Conservation (phyloP, 306 rosid species). For the Dicorynia guianensis region DNA sequence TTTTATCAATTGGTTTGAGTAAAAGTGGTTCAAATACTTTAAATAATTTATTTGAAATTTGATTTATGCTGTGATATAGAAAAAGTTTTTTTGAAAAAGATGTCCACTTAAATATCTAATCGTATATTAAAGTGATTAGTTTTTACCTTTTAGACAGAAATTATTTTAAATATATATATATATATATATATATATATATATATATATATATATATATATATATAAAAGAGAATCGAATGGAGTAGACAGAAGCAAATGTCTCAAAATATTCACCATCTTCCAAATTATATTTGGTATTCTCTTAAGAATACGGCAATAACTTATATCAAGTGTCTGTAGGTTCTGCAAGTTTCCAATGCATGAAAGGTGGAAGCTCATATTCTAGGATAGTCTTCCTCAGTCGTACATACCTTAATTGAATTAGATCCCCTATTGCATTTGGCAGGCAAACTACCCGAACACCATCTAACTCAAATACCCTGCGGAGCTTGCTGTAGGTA, state of each 20-base stretch:
- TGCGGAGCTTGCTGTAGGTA: constrained; percentile 50
- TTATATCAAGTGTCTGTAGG: constrained; percentile 59
- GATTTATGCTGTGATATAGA: no score
- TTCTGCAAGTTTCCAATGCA: constrained; percentile 51
- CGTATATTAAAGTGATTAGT: no score
- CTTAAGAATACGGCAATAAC: constrained; percentile 53
- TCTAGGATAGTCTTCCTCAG: constrained; percentile 53
- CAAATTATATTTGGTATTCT: constrained; percentile 55
- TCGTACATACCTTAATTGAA: constrained; percentile 57
- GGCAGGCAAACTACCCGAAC: constrained; percentile 54
- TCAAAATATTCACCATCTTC: constrained; percentile 57
- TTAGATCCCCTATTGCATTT: constrained; percentile 48
- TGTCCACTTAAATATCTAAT: no score
- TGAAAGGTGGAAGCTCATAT: constrained; percentile 45
- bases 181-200: no score
- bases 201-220: no score
- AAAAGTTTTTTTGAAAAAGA: no score
- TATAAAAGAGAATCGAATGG: constrained; percentile 55
- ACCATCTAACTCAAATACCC: constrained; percentile 58
- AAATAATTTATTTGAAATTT: no score
- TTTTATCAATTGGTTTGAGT: no score
- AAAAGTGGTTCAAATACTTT: no score
- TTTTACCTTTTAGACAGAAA: no score
- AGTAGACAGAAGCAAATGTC: constrained; percentile 53
- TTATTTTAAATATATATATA: no score